Evolutionary conservation across 2,329 filamentous ascomycete genomes (phyloP).

Genomic region (Escovopsis sp.): DNA sequence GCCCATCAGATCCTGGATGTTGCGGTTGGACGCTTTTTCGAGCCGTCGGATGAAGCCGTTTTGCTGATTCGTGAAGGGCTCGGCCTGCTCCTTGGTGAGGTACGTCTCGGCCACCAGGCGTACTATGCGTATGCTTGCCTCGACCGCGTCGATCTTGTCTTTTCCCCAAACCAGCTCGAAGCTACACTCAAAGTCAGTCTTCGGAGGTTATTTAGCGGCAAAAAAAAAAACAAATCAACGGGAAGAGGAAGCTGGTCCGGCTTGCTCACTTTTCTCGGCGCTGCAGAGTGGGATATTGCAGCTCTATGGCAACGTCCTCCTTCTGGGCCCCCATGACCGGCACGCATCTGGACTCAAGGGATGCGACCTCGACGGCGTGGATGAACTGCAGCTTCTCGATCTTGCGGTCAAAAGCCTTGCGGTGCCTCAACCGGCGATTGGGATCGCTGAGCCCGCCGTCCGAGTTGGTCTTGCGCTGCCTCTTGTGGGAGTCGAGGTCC

Average conservation of each 20-base stretch:
- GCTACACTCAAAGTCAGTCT: slow-evolving; percentile 10
- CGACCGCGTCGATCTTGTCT: slow-evolving; percentile 63
- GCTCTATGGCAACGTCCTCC: slow-evolving; percentile 44
- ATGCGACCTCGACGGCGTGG: slow-evolving; percentile 43
- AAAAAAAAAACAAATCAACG: no score
- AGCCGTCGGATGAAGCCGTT: slow-evolving; percentile 64
- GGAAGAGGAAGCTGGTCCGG: no score
- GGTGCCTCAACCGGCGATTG: slow-evolving; percentile 31
- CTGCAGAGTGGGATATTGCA: slow-evolving; percentile 73
- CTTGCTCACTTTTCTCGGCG: slow-evolving; percentile 46
- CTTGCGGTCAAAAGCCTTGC: slow-evolving; percentile 29
- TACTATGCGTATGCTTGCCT: slow-evolving; percentile 58
- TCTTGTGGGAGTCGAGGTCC: slow-evolving; percentile 32
- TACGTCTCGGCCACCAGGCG: slow-evolving; percentile 61
- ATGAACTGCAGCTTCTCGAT: slow-evolving; percentile 33
- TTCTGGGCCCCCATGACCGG: slow-evolving; percentile 32
- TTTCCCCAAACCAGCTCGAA: slow-evolving; percentile 59
- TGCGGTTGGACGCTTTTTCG: slow-evolving; percentile 55
- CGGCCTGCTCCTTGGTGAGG: slow-evolving; percentile 53
- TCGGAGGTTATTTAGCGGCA: no score
- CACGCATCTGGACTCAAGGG: slow-evolving; percentile 33
- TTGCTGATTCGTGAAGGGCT: slow-evolving; percentile 54
- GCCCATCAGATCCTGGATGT: slow-evolving; percentile 46
- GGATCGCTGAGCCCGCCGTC: slow-evolving; percentile 29
- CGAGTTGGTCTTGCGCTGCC: slow-evolving; percentile 26